Evolutionary conservation across 2,329 filamentous ascomycete species (phyloP), one percentile per base, ranked within the genome.

Genomic region (Colletotrichum falcatum): DNA sequence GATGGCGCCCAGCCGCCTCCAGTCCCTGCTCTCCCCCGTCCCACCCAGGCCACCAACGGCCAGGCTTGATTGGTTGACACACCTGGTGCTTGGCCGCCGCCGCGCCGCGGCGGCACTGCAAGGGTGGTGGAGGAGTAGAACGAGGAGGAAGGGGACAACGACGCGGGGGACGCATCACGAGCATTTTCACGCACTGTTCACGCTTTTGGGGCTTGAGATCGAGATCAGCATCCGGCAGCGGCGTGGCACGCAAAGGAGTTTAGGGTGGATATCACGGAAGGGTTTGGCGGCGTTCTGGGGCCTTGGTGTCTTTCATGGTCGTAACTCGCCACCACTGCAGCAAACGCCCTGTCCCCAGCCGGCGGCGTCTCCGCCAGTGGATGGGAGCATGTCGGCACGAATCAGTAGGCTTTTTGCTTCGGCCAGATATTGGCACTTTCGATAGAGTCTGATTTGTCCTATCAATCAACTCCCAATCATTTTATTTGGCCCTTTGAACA

Each of bases 11-110:
- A 80, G 64, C 82, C 83, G 23, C 64, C 68, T 58, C 77, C 82
- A 53, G 77, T 85, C 56, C 86, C 86, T n/a, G 76, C 80, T 53
- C 72, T 88, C 61, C 84, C 86, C 37, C 66, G 75, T 6, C 65
- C 44, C 28, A 68, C 56, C 39, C 48, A 71, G 55, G 66, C 55
- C 33, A 66, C 67, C 46, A 73, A 73, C 56, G 72, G 72, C 42
- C 63, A 66, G 67, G 72, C 61, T 30, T 73, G 64, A 73, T 23
- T 16, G 48, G 54, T 37, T 56, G 23, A 7, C 30, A 6, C 14
- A 51, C 16, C 12, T 33, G 20, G 35, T 8, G 1, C 28, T 58
- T 14, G 46, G 30, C 49, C 64, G 33, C 20, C 55, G 44, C n/a
- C n/a, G n/a, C n/a, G n/a, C n/a, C 16, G 60, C 55, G n/a, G 44